Percentiles rank a stretch among this genome's conserved stretches.
These are phyloP conservation scores for Phytophthora megakarya DNA, from an alignment of 352 stramenopile species.

Conservation along the genomic window DNA sequence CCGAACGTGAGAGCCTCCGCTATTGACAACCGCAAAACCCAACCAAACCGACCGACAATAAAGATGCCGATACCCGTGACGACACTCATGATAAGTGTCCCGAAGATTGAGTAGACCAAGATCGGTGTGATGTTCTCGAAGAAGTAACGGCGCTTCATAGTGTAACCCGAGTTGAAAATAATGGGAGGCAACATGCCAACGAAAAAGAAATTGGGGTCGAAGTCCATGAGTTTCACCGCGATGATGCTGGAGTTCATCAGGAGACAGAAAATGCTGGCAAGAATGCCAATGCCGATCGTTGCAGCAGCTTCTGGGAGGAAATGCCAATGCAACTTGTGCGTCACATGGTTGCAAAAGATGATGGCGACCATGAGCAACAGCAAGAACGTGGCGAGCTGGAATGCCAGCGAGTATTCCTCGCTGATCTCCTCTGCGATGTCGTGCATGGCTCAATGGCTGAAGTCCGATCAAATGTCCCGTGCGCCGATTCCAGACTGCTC, in stretches of 20 bases:
- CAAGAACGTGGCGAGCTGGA: conserved; percentile 80
- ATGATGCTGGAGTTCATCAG: conserved; percentile 72
- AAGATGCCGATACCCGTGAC: conserved; percentile 83
- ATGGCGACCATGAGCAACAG: conserved; percentile 78
- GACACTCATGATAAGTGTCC: conserved; percentile 91
- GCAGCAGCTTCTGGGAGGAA: conserved; percentile 75
- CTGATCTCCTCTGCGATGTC: conserved; percentile 53
- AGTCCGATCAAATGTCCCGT: neutral
- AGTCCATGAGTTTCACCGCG: conserved; percentile 80
- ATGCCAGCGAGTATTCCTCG: conserved; percentile 77
- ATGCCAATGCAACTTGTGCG: conserved; percentile 76
- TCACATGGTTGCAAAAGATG: conserved; percentile 79
- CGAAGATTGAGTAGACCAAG: conserved; percentile 88
- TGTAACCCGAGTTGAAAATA: conserved; percentile 95
- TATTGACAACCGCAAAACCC: conserved; percentile 80
- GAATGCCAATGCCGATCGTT: conserved; percentile 65
- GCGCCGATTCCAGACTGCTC: conserved; percentile 21
- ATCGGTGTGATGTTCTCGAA: conserved; percentile 92
- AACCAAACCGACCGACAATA: conserved; percentile 60
- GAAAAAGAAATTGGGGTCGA: conserved; percentile 94
- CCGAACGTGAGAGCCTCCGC: conserved; percentile 92
- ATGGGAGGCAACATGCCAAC: conserved; percentile 92
- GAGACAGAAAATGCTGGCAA: conserved; percentile 60
- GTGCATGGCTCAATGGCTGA: conserved; percentile 24
- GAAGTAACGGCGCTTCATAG: conserved; percentile 92